Percentiles rank a stretch among this genome's conserved stretches.
Conservation (phyloP, 495 filamentous ascomycete species). For the Xylaria acuta region DNA sequence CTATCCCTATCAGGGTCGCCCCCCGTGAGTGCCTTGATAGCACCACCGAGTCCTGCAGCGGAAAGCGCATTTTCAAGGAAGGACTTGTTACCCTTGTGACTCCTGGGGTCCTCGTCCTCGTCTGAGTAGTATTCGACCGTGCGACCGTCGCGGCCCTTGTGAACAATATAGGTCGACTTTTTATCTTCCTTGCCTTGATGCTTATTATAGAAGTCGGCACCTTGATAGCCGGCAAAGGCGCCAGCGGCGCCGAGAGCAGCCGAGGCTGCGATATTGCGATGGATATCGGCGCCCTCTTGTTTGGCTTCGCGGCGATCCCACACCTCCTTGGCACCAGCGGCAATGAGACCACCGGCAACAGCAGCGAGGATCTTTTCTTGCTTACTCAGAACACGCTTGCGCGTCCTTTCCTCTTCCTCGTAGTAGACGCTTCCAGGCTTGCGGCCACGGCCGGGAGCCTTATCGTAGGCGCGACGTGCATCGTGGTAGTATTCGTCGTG, state of each 20-base stretch:
- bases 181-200: constrained; percentile 55
- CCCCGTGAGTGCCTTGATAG: constrained; percentile 59
- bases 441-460: constrained; percentile 46
- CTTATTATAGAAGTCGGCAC: constrained; percentile 62
- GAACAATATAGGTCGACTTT: constrained; percentile 46
- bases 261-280: constrained; percentile 58
- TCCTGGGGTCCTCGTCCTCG: constrained; percentile 58
- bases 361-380: constrained; percentile 66
- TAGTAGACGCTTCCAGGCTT: constrained; percentile 45
- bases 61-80: constrained; percentile 73
- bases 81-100: constrained; percentile 68
- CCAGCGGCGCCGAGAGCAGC: constrained; percentile 62
- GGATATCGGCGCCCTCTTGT: constrained; percentile 48
- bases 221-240: constrained; percentile 60
- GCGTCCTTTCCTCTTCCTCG: constrained; percentile 52
- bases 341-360: constrained; percentile 58
- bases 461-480: constrained; percentile 46
- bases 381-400: constrained; percentile 57
- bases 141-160: constrained; percentile 52
- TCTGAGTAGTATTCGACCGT: constrained; percentile 57
- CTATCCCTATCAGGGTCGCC: constrained; percentile 44
- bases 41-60: constrained; percentile 70
- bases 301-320: constrained; percentile 61
- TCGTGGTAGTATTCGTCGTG: constrained; percentile 52
- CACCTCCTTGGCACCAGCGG: constrained; percentile 61